Evolutionary conservation across 106 monocot genomes (phyloP).

Genomic region (Dioscorea zingiberensis): DNA sequence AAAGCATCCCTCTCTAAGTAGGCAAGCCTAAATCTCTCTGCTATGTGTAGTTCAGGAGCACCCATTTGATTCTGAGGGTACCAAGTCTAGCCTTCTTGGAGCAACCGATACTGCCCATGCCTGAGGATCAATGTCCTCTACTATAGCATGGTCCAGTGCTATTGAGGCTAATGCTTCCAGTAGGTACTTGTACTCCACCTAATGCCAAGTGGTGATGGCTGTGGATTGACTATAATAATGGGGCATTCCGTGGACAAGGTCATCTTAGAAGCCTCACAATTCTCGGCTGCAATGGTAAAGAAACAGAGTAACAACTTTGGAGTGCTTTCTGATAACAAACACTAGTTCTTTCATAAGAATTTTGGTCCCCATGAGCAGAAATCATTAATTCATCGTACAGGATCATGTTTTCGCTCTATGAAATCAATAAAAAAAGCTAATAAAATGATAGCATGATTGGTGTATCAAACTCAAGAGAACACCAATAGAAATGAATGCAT

Average conservation of each 20-base stretch:
- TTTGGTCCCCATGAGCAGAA: too few species aligned
- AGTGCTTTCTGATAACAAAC: too few species aligned
- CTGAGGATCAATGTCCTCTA: constrained; percentile 73
- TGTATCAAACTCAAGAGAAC: too few species aligned
- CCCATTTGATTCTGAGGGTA: neutral
- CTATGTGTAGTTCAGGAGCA: constrained; percentile 39
- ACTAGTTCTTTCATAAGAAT: too few species aligned
- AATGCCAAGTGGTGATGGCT: constrained; percentile 28
- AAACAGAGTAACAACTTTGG: too few species aligned
- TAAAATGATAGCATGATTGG: too few species aligned
- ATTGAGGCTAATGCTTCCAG: constrained; percentile 38
- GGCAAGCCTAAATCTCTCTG: constrained; percentile 85
- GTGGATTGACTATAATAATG: constrained; percentile 68
- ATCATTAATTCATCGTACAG: too few species aligned
- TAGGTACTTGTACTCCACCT: constrained; percentile 49
- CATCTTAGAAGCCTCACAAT: constrained; percentile 61
- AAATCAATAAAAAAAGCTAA: too few species aligned
- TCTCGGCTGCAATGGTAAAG: constrained; percentile 37
- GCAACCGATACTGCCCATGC: constrained; percentile 51
- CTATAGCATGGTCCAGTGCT: constrained; percentile 46
- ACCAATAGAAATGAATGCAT: too few species aligned
- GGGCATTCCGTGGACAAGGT: constrained; percentile 69
- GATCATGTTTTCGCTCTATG: too few species aligned
- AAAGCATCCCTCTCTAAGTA: constrained; percentile 71
- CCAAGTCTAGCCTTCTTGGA: constrained; percentile 6